Evolutionary conservation across 2,329 filamentous ascomycete species (phyloP).

Genomic region (Ambrosiella cleistominuta): DNA sequence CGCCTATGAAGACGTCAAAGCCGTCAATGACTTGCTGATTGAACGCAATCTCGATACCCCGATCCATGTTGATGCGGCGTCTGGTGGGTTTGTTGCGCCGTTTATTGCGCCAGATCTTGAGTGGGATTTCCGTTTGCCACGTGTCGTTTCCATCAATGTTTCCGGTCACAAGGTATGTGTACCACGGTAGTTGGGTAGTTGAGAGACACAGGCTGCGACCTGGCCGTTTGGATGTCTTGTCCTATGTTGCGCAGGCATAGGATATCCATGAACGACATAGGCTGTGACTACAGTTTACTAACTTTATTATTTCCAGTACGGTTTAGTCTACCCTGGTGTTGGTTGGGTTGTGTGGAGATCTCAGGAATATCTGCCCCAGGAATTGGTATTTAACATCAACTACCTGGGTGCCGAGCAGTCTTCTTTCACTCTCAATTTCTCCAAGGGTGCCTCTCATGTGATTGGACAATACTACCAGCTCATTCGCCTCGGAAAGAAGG

Average conservation of each 20-base stretch:
- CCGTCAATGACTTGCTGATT: constrained; percentile 71
- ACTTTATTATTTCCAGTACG: constrained; percentile 25
- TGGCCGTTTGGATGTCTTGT: neutral
- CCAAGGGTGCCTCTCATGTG: constrained; percentile 82
- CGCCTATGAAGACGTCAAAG: constrained; percentile 87
- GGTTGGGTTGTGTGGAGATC: constrained; percentile 87
- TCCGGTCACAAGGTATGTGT: constrained; percentile 62
- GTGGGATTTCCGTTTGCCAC: constrained; percentile 84
- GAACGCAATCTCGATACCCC: constrained; percentile 59
- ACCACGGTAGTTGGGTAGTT: neutral
- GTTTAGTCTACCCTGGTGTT: constrained; percentile 69
- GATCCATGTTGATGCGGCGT: constrained; percentile 88
- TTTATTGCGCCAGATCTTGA: constrained; percentile 69
- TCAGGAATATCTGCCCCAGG: constrained; percentile 67
- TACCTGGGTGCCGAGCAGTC: constrained; percentile 91
- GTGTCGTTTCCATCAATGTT: constrained; percentile 84
- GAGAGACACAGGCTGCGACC: neutral
- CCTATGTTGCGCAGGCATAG: neutral
- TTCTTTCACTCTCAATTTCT: constrained; percentile 95
- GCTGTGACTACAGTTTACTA: neutral
- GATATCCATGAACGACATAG: neutral
- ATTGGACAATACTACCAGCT: constrained; percentile 97
- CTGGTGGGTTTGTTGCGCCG: constrained; percentile 80
- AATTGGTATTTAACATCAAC: constrained; percentile 98
- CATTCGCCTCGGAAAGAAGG: constrained; percentile 81